phyloP scores from a whole-genome alignment of 1,284 basidiomycete genomes.

The Ustilago bromivora region DNA sequence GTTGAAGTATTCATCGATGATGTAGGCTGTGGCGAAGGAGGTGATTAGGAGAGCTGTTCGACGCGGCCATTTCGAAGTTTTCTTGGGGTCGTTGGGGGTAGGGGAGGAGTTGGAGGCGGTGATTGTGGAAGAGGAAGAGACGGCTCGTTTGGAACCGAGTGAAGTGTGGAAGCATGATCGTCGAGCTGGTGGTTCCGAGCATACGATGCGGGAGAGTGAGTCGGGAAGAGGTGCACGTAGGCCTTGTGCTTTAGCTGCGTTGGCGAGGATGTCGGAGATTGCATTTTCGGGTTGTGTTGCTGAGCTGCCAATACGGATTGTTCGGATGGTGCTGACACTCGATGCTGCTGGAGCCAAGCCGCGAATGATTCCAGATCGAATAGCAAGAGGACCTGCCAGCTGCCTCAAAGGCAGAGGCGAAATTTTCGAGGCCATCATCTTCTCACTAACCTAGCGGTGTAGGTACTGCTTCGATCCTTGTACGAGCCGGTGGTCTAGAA shows the following conservation, averaged over 20 bases:
- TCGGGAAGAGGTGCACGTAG: conserved; percentile 20
- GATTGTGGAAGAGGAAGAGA: conserved; percentile 6
- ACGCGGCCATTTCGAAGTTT: conserved; percentile 13
- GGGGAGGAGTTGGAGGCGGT: neutral
- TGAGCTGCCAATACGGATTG: conserved; percentile 29
- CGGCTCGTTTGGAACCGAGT: neutral
- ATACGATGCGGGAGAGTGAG: conserved; percentile 22
- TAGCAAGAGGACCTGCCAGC: neutral
- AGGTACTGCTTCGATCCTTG: neutral
- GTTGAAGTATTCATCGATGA: conserved; percentile 50
- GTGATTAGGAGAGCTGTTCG: conserved; percentile 22
- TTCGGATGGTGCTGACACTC: conserved; percentile 12
- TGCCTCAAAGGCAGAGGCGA: conserved; percentile 6
- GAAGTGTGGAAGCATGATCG: conserved; percentile 36
- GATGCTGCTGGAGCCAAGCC: neutral
- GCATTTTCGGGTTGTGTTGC: conserved; percentile 34
- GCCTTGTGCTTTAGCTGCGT: conserved; percentile 30
- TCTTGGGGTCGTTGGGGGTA: neutral
- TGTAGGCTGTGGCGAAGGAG: conserved; percentile 19
- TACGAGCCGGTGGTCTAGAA: neutral
- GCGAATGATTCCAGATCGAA: neutral
- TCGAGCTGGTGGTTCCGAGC: conserved; percentile 22
- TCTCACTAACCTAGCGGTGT: neutral
- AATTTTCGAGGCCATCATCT: neutral
- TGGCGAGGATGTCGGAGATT: conserved; percentile 39